phyloP scores from a whole-genome alignment of 495 filamentous ascomycete species.

The Penicillium daleae region DNA sequence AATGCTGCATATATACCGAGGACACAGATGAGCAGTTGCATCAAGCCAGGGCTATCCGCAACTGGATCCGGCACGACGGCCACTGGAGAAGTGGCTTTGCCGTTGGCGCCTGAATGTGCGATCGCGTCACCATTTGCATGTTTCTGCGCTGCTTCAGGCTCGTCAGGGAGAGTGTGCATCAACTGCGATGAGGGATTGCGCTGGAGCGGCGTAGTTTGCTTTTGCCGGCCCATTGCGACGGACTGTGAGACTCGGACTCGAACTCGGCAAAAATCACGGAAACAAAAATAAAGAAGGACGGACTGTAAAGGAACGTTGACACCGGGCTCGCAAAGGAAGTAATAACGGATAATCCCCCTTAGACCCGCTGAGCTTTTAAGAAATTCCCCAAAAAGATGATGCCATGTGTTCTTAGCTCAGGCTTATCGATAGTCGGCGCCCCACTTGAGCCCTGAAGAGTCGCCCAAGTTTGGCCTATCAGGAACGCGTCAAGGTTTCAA shows the following conservation, averaged over 20 bases:
- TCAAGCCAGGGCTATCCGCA: constrained; percentile 54
- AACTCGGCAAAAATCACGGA: neutral
- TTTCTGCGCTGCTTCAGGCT: constrained; percentile 31
- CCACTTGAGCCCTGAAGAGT: constrained; percentile 25
- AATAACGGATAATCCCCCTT: neutral
- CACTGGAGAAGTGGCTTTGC: constrained; percentile 35
- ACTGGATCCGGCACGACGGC: constrained; percentile 32
- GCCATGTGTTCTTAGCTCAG: constrained; percentile 47
- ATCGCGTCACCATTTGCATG: constrained; percentile 33
- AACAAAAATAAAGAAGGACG: neutral
- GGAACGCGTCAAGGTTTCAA: neutral
- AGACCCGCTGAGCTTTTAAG: constrained; percentile 13
- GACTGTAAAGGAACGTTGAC: neutral
- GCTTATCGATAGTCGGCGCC: constrained; percentile 29
- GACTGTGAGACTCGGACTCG: neutral
- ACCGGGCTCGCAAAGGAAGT: neutral
- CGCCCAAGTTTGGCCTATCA: neutral
- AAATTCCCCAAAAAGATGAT: constrained; percentile 30
- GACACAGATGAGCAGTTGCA: constrained; percentile 83
- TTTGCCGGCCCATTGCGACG: constrained; percentile 67
- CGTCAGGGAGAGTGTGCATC: constrained; percentile 44
- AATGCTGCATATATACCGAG: constrained; percentile 95
- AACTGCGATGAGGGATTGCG: constrained; percentile 68
- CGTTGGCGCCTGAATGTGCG: constrained; percentile 38
- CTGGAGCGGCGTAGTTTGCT: constrained; percentile 68